phyloP scores from a whole-genome alignment of 495 filamentous ascomycete species.

The Amniculicola lignicola region DNA sequence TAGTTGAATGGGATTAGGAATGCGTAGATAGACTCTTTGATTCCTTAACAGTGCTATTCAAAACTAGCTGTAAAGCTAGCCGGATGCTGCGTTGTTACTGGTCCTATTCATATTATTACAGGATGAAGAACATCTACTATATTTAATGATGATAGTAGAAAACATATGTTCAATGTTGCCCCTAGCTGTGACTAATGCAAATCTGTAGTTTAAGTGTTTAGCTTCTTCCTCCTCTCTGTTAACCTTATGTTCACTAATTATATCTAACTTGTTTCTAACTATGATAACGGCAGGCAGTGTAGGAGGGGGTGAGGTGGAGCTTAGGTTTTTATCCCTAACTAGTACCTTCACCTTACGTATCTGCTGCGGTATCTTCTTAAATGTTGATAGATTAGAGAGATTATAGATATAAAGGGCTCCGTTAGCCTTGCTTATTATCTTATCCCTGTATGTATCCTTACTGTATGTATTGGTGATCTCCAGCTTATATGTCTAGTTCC shows the following conservation, averaged over 20 bases:
- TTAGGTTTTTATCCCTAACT: too few relatives aligned
- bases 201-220: conserved; percentile 2
- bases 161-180: conserved; percentile 5
- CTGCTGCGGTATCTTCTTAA: neutral
- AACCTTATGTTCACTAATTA: neutral
- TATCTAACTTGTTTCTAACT: neutral
- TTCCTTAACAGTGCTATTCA: conserved; percentile 1
- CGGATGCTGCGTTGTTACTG: neutral
- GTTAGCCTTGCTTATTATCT: neutral
- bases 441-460: neutral
- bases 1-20: neutral
- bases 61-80: neutral
- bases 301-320: too few relatives aligned
- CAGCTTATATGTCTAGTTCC: neutral
- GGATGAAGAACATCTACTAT: neutral
- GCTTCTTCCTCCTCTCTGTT: neutral
- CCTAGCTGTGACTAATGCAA: neutral
- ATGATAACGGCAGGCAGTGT: conserved; percentile 1
- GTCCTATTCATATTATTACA: conserved; percentile 1
- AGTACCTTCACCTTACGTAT: neutral
- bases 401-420: neutral
- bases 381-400: neutral
- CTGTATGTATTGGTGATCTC: neutral
- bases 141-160: neutral
- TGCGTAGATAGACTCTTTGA: neutral